Conservation (phyloP, 495 filamentous ascomycete genomes). For the Xylaria castorea region DNA sequence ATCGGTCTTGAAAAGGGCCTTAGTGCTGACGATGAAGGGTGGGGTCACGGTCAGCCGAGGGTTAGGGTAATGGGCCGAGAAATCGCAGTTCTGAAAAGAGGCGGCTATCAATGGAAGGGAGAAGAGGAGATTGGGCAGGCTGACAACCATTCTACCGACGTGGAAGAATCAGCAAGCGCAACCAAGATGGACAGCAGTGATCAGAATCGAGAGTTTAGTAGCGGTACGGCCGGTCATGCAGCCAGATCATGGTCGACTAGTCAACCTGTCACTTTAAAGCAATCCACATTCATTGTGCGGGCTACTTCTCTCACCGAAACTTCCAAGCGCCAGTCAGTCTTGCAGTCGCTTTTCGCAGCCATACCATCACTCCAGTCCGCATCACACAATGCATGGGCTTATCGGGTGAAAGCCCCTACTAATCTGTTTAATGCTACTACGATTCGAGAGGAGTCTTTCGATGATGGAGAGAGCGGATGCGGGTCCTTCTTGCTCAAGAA, state of each 20-base stretch:
- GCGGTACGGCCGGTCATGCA: constrained; percentile 27
- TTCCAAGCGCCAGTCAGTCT: constrained; percentile 42
- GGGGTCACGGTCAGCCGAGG: constrained; percentile 75
- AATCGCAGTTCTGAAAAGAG: constrained; percentile 74
- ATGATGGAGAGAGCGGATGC: constrained; percentile 91
- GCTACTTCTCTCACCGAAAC: constrained; percentile 48
- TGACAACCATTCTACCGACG: constrained; percentile 35
- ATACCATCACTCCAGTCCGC: constrained; percentile 53
- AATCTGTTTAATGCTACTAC: constrained; percentile 41
- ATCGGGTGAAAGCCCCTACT: constrained; percentile 44
- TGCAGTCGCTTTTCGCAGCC: constrained; percentile 49
- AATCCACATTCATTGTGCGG: constrained; percentile 59
- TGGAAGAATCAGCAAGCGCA: constrained; percentile 29
- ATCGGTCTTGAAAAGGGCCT: constrained; percentile 72
- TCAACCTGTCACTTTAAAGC: constrained; percentile 51
- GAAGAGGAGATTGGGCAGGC: constrained; percentile 43
- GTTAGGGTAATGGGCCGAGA: constrained; percentile 74
- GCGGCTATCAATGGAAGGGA: constrained; percentile 73
- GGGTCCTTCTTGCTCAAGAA: constrained; percentile 80
- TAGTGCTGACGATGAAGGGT: constrained; percentile 72
- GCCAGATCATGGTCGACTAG: constrained; percentile 48
- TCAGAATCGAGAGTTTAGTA: neutral
- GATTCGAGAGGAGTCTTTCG: constrained; percentile 81
- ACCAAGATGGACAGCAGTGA: neutral
- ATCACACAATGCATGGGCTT: constrained; percentile 62